Base-by-base conservation (phyloP, 2,329 filamentous ascomycete species). In the Elsinoe fawcettii region DNA sequence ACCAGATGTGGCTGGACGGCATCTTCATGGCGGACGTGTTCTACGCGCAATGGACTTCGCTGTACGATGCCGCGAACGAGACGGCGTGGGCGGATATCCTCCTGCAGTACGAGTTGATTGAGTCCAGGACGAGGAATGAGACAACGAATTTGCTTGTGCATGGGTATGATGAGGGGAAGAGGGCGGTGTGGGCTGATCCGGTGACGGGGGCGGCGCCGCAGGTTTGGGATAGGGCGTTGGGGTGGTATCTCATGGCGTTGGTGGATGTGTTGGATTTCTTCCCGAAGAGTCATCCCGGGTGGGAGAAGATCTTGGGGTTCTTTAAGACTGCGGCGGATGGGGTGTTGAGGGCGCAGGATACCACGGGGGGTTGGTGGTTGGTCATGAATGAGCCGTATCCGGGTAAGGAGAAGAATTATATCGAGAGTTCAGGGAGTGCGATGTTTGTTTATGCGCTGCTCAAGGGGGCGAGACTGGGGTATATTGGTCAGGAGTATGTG, bases 391-490 rank as follows among this genome's bases (percentile, higher is more conserved):
- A 76, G 41, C 73, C 49, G 49, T 53, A 39, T 25, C 49, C 75
- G 0, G 75, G 73, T 1, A 63, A 66, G 2, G 56, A 72, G 32
- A 78, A 76, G 0, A 85, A 85, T 64, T 85, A 82, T 63, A 74
- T 85, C 41, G 82, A 85, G 70, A 79, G 77, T 30, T 82, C 78
- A 53, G 79, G 75, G 11, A 78, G 76, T 9, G 77, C 77, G 1
- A 81, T 85, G 76, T 83, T 83, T 62, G 71, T 74, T 0, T 81
- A 79, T 56, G 75, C 77, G 0, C 67, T 81, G 60, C 65, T 82
- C 11, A 77, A 74, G 61, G 80, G 76, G 0, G 68, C 70, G 7
- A 64, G 71, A 30, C 46, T 73, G 5, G 75, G 75, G 0, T 66
- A 72, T 36, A 60, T 74, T 14, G 60, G 62, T 2, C 60, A 65